A percentile compares a stretch with the other conserved stretches of the same genome.
phyloP scores from a whole-genome alignment of 208 protist species.

The Angomonas deanei region DNA sequence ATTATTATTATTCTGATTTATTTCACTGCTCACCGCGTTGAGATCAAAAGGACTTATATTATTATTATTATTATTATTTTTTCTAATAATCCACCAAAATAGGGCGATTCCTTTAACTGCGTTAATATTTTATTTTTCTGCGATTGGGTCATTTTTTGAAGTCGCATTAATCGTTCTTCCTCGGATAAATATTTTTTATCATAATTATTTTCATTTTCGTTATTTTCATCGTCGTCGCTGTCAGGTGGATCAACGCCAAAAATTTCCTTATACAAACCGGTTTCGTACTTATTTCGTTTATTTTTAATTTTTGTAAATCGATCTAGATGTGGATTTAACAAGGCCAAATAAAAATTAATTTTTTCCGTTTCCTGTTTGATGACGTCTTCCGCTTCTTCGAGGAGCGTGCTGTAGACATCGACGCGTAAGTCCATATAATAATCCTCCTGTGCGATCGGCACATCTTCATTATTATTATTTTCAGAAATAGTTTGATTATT shows the following conservation, averaged over 20 bases:
- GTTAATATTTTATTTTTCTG: not conserved
- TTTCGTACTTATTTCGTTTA: not conserved
- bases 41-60: not conserved
- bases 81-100: not conserved
- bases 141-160: not conserved
- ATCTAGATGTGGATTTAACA: not conserved
- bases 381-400: not conserved
- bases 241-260: not conserved
- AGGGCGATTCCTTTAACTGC: not conserved
- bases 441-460: too few species aligned
- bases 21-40: not conserved
- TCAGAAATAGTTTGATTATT: not conserved
- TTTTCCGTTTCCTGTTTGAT: not conserved
- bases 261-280: not conserved
- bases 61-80: constrained; percentile 5
- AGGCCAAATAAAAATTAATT: not conserved
- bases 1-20: not conserved
- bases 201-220: constrained; percentile 2
- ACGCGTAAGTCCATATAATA: not conserved
- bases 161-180: not conserved
- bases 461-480: constrained; percentile 7
- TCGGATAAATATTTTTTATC: not conserved
- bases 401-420: not conserved
- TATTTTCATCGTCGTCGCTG: not conserved
- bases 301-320: not conserved